phyloP scores from a whole-genome alignment of 306 rosid genomes.

The Gleditsia sinensis region DNA sequence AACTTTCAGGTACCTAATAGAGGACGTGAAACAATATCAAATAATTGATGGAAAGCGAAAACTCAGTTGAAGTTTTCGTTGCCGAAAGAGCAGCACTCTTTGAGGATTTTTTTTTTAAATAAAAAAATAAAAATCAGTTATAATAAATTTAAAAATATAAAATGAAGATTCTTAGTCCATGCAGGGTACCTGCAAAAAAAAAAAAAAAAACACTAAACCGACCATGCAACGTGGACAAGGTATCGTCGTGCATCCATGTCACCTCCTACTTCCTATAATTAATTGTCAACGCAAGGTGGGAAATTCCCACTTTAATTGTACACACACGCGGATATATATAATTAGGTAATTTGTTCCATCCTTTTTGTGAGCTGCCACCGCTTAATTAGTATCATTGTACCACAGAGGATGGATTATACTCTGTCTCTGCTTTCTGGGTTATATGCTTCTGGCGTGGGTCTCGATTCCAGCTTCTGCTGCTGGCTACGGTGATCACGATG shows the following conservation, averaged over 20 bases:
- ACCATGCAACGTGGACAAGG: neutral
- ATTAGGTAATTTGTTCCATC: neutral
- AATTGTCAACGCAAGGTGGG: neutral
- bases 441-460: constrained; percentile 19
- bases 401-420: constrained; percentile 17
- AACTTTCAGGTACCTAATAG: too few relatives aligned
- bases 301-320: neutral
- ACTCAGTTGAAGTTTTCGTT: too few relatives aligned
- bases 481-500: neutral
- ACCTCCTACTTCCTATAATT: constrained; percentile 11
- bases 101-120: too few relatives aligned
- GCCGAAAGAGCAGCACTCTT: too few relatives aligned
- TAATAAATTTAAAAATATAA: too few relatives aligned
- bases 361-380: neutral
- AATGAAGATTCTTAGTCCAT: neutral
- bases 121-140: too few relatives aligned
- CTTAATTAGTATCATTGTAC: neutral
- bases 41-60: too few relatives aligned
- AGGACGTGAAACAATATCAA: too few relatives aligned
- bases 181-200: neutral
- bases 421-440: neutral
- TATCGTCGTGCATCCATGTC: constrained; percentile 36
- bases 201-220: neutral
- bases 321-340: neutral
- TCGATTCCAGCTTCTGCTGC: constrained; percentile 20